Conservation (phyloP, 2,329 filamentous ascomycete species). For the Monosporascus sp. region DNA sequence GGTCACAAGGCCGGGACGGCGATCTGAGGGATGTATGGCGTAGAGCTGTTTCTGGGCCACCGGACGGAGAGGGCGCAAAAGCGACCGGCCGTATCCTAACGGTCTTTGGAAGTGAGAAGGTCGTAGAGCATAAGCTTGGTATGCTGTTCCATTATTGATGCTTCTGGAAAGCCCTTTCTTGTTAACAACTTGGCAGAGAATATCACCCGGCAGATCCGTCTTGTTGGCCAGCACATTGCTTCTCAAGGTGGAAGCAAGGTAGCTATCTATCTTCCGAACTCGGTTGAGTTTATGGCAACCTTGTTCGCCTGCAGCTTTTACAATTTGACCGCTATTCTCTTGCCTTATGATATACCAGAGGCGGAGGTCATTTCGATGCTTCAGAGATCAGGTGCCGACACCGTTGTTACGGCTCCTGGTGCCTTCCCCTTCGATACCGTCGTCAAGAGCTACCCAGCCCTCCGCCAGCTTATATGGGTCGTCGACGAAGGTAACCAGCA, state of each 20-base stretch:
- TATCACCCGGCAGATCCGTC: constrained; percentile 78
- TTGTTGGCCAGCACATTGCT: constrained; percentile 73
- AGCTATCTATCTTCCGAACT: constrained; percentile 89
- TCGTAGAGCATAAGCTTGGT: constrained; percentile 67
- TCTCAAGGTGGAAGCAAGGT: constrained; percentile 69
- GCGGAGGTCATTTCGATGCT: constrained; percentile 67
- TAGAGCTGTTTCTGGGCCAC: constrained; percentile 58
- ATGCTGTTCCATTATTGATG: constrained; percentile 13
- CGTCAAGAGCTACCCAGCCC: constrained; percentile 59
- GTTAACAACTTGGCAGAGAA: constrained; percentile 45
- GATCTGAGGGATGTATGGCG: constrained; percentile 91
- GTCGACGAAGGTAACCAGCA: constrained; percentile 86
- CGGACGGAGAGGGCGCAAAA: constrained; percentile 56
- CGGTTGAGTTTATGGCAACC: constrained; percentile 74
- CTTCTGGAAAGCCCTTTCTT: constrained; percentile 1
- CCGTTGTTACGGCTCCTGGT: constrained; percentile 78
- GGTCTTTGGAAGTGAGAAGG: constrained; percentile 68
- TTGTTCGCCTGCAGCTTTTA: constrained; percentile 91
- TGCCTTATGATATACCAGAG: constrained; percentile 75
- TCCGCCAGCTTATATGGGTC: constrained; percentile 84
- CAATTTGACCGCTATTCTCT: constrained; percentile 73
- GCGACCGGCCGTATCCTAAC: constrained; percentile 70
- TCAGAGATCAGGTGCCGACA: constrained; percentile 67
- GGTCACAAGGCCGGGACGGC: constrained; percentile 76
- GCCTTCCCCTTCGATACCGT: constrained; percentile 76